phyloP scores from a whole-genome alignment of 2,329 filamentous ascomycete genomes.

The Clarireedia monteithiana region DNA sequence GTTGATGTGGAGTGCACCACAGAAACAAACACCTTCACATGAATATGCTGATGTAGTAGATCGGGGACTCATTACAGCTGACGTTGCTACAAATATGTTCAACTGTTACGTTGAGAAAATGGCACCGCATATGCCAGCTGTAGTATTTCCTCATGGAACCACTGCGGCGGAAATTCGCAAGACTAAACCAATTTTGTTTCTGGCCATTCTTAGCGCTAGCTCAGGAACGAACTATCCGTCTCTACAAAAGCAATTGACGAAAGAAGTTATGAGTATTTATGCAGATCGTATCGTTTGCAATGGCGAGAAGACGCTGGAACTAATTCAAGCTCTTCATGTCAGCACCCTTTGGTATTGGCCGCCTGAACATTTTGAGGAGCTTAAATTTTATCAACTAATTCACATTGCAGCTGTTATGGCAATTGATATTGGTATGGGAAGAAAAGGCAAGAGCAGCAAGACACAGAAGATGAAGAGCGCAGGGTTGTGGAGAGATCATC shows the following conservation, averaged over 20 bases:
- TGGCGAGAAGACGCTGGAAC: slow-evolving; percentile 42
- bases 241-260: slow-evolving; percentile 37
- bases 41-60: slow-evolving; percentile 41
- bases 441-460: slow-evolving; percentile 27
- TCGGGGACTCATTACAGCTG: slow-evolving; percentile 49
- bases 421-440: slow-evolving; percentile 31
- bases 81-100: slow-evolving; percentile 48
- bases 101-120: slow-evolving; percentile 52
- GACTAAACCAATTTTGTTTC: slow-evolving; percentile 57
- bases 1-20: neutral
- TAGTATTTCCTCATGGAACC: slow-evolving; percentile 49
- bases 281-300: slow-evolving; percentile 40
- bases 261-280: slow-evolving; percentile 40
- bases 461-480: slow-evolving; percentile 31
- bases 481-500: slow-evolving; percentile 33
- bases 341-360: slow-evolving; percentile 43
- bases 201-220: slow-evolving; percentile 58
- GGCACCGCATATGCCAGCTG: slow-evolving; percentile 52
- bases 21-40: slow-evolving; percentile 16
- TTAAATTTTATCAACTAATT: slow-evolving; percentile 45
- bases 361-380: slow-evolving; percentile 37
- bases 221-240: slow-evolving; percentile 45
- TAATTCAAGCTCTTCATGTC: slow-evolving; percentile 42
- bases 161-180: slow-evolving; percentile 48
- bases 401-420: slow-evolving; percentile 45